Evolutionary conservation across 495 filamentous ascomycete genomes (phyloP).

Genomic region (Hypoxylon trugodes): DNA sequence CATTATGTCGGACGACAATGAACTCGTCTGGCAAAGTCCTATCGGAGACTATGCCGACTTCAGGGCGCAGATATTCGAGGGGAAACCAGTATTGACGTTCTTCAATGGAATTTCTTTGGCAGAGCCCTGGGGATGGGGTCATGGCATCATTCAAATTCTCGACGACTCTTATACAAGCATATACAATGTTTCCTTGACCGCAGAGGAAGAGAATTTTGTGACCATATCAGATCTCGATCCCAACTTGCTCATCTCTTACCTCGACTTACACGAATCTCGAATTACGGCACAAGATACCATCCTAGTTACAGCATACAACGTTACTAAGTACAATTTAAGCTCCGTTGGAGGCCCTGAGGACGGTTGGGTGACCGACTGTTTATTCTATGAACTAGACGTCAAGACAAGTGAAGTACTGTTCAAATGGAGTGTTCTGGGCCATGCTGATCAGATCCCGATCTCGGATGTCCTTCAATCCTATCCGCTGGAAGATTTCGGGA

Average conservation of each 20-base stretch:
- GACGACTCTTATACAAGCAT: constrained; percentile 58
- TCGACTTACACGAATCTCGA: constrained; percentile 54
- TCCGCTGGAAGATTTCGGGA: constrained; percentile 19
- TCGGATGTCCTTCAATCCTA: constrained; percentile 22
- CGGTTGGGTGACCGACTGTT: constrained; percentile 30
- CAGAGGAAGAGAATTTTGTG: constrained; percentile 19
- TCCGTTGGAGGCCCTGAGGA: constrained; percentile 45
- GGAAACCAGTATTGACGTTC: constrained; percentile 55
- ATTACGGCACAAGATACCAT: constrained; percentile 57
- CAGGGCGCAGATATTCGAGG: constrained; percentile 49
- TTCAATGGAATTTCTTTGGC: constrained; percentile 56
- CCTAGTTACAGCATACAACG: constrained; percentile 53
- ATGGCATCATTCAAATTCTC: constrained; percentile 57
- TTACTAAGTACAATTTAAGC: constrained; percentile 45
- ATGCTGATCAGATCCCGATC: constrained; percentile 29
- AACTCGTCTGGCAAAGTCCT: constrained; percentile 30
- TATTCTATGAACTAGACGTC: constrained; percentile 33
- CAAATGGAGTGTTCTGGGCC: constrained; percentile 19
- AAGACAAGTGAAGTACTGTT: constrained; percentile 31
- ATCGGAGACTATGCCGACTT: constrained; percentile 29
- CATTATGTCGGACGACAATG: constrained; percentile 35
- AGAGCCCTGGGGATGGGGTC: constrained; percentile 50
- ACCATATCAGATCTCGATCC: constrained; percentile 26
- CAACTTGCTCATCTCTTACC: constrained; percentile 16
- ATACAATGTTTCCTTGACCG: constrained; percentile 46